phyloP scores from a whole-genome alignment of 805 yeast genomes.

The Brettanomyces anomalus region DNA sequence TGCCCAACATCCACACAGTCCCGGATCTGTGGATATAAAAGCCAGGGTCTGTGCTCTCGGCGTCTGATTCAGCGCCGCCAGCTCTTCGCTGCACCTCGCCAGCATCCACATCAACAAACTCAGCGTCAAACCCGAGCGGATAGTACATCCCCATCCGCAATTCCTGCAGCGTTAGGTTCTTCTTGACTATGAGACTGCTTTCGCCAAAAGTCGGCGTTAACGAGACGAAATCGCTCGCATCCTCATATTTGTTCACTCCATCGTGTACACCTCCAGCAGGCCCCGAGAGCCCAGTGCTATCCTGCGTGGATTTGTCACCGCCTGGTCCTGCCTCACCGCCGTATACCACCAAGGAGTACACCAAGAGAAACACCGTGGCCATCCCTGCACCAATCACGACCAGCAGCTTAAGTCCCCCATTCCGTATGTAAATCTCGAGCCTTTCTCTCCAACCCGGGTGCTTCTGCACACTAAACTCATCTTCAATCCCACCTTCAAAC shows the following conservation, averaged over 20 bases:
- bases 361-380: neutral
- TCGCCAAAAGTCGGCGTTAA: neutral
- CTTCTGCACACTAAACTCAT: neutral
- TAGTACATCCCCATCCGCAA: conserved; percentile 23
- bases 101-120: conserved; percentile 17
- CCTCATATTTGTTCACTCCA: neutral
- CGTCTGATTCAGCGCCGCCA: neutral
- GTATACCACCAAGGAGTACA: neutral
- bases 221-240: neutral
- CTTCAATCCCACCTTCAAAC: neutral
- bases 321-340: neutral
- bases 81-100: neutral
- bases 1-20: conserved; percentile 9
- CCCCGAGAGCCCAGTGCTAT: neutral
- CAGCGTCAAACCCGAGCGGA: conserved; percentile 16
- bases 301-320: neutral
- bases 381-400: neutral
- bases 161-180: conserved; percentile 19
- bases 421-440: neutral
- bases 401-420: neutral
- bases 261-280: neutral
- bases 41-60: conserved; percentile 34
- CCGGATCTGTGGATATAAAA: conserved; percentile 22
- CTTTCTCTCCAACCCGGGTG: neutral
- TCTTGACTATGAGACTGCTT: neutral